Conservation (phyloP, 2,329 filamentous ascomycete species). For the Escovopsis sp. region DNA sequence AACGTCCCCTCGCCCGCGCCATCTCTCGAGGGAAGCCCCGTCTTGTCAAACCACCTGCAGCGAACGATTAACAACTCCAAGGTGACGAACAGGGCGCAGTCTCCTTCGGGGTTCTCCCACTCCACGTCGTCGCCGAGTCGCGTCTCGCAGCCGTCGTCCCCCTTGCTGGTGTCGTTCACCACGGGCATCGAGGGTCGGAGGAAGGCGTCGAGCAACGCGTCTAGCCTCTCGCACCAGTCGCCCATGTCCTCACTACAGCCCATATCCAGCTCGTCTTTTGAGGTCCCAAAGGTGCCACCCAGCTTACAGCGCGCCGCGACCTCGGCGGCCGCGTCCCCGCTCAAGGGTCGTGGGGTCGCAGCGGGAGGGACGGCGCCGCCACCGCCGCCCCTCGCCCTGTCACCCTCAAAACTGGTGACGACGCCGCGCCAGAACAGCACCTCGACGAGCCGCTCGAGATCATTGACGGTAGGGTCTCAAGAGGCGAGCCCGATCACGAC, state of each 20-base stretch:
- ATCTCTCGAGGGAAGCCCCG: constrained; percentile 69
- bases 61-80: constrained; percentile 73
- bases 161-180: constrained; percentile 91
- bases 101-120: constrained; percentile 67
- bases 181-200: constrained; percentile 64
- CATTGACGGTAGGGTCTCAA: constrained; percentile 85
- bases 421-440: constrained; percentile 47
- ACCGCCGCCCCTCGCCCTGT: constrained; percentile 35
- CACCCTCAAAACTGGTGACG: constrained; percentile 46
- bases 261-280: constrained; percentile 43
- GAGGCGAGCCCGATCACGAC: constrained; percentile 65
- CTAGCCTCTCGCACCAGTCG: constrained; percentile 67
- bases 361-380: constrained; percentile 22
- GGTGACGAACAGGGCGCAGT: constrained; percentile 61
- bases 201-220: constrained; percentile 85
- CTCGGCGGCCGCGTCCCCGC: constrained; percentile 37
- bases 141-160: constrained; percentile 51
- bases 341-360: constrained; percentile 32
- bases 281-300: constrained; percentile 48
- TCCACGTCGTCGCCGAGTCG: constrained; percentile 77
- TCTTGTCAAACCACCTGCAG: constrained; percentile 66
- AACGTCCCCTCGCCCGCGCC: constrained; percentile 44
- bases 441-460: constrained; percentile 56
- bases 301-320: constrained; percentile 46
- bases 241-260: constrained; percentile 48